Evolutionary conservation across 2,329 filamentous ascomycete genomes (phyloP).

Genomic region (Colletotrichum lindemuthianum): DNA sequence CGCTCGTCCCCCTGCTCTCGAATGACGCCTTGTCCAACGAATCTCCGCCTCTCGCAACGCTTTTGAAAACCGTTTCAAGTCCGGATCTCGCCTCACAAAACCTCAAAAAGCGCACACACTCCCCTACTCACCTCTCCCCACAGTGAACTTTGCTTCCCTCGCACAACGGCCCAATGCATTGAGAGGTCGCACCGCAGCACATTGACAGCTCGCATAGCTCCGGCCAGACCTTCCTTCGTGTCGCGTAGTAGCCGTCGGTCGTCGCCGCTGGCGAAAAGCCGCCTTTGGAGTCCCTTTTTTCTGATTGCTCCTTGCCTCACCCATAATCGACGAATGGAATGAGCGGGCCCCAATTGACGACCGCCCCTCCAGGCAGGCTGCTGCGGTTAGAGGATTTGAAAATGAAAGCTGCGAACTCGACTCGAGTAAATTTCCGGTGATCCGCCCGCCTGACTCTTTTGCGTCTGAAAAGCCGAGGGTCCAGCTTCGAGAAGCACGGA

Average conservation of each 20-base stretch:
- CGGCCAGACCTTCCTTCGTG: constrained; percentile 5
- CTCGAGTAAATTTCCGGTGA: constrained; percentile 7
- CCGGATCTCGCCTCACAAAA: constrained; percentile 5
- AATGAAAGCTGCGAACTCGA: not conserved
- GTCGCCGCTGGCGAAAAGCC: not conserved
- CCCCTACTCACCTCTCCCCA: not conserved
- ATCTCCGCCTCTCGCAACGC: constrained; percentile 5
- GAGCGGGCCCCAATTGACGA: not conserved
- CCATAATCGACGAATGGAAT: constrained; percentile 8
- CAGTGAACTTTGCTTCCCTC: too few relatives aligned
- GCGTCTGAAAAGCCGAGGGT: constrained; percentile 17
- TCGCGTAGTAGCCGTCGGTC: constrained; percentile 3
- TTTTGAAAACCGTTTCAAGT: constrained; percentile 1
- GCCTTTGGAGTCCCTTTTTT: not conserved
- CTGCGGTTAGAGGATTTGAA: not conserved
- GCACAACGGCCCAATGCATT: constrained; percentile 4
- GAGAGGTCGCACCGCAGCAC: constrained; percentile 14
- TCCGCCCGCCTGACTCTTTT: constrained; percentile 3
- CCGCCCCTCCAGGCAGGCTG: too few relatives aligned
- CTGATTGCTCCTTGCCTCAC: too few relatives aligned
- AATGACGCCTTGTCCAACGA: not conserved
- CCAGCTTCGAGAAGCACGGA: constrained; percentile 25
- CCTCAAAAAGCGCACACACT: not conserved
- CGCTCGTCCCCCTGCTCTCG: not conserved
- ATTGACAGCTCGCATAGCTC: constrained; percentile 29